Base-by-base conservation (phyloP, 805 yeast genomes). In the Starmerella davenportii region DNA sequence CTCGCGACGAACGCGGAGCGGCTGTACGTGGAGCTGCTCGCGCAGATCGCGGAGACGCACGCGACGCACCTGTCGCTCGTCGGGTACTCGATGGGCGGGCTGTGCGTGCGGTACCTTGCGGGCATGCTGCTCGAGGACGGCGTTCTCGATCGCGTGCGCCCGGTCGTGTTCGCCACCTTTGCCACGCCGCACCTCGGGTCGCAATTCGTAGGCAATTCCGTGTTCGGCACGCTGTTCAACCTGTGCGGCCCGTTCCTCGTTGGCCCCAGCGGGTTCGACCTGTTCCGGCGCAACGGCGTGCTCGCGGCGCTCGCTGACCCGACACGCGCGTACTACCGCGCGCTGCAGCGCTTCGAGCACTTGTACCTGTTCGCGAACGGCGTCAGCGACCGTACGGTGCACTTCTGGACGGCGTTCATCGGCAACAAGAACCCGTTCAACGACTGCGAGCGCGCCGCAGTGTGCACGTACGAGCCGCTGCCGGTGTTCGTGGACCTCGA, bases 11-110 rank as follows among this genome's bases (percentile, higher is more conserved):
- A 55, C 19, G 59, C 57, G 3, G 71, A 76, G 43, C 61, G 84
- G 14, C 70, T 80, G 29, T 52, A 77, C n/a, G 63, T 67, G 24
- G 94, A 82, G 54, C 63, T 85, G 14, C 57, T 57, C 15, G 52
- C 45, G 9, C 54, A 60, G 43, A 60, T 43, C 63, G 51, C 47
- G 2, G 53, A 53, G 5, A 56, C 53, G n/a, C 47, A 43, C 14
- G 77, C 79, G 9, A 63, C 64, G 9, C 68, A 73, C 42, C 66
- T 85, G 35, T 76, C 87, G 45, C 61, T 85, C 30, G 66, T 84
- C 2, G 95, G 95, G 0, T 85, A 85, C 54, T 80, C 93, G 0
- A 56, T 85, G 38, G 96, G 95, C n/a, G 96, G 96, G 0, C 57
- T 87, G 24, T 68, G 80, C 14, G 66, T 82, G 0, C 64, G 95